These are phyloP conservation scores for Xylogone sp. DNA, from an alignment of 2,329 filamentous ascomycete species.

Conservation along the genomic window DNA sequence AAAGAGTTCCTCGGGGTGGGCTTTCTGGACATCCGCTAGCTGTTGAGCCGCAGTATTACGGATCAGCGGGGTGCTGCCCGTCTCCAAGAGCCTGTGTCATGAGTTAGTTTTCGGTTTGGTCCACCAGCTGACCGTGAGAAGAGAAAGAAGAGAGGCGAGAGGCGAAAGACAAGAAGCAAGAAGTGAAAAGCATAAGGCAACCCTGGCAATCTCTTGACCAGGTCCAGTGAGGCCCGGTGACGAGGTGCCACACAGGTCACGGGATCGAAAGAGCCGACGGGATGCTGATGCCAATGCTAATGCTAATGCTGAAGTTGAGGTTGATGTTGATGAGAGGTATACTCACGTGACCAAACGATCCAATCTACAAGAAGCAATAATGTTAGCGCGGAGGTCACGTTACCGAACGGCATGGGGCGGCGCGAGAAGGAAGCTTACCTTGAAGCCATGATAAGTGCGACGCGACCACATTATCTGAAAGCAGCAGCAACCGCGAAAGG, in stretches of 20 bases:
- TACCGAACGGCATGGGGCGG: not conserved
- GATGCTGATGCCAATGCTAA: no score
- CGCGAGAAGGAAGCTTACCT: constrained; percentile 22
- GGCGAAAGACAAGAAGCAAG: no score
- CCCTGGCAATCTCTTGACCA: no score
- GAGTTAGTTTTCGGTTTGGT: no score
- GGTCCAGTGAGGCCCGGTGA: no score
- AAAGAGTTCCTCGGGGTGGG: constrained; percentile 95
- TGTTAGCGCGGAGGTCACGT: constrained; percentile 15
- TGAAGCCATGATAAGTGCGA: constrained; percentile 27
- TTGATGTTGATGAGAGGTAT: no score
- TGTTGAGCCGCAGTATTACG: constrained; percentile 96
- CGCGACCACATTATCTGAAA: constrained; percentile 3
- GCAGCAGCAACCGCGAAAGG: not conserved
- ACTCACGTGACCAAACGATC: constrained; percentile 86
- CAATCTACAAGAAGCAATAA: constrained; percentile 49
- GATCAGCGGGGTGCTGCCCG: constrained; percentile 92
- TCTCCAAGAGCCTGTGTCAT: constrained; percentile 77
- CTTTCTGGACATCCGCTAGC: constrained; percentile 95
- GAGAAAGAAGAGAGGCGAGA: no score
- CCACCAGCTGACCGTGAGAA: no score
- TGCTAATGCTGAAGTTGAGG: no score
- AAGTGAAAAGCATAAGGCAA: no score
- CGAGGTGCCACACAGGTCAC: no score
- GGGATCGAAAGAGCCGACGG: no score